Conservation (phyloP, 768 basidiomycete genomes). For the Leccinellum albellum region DNA sequence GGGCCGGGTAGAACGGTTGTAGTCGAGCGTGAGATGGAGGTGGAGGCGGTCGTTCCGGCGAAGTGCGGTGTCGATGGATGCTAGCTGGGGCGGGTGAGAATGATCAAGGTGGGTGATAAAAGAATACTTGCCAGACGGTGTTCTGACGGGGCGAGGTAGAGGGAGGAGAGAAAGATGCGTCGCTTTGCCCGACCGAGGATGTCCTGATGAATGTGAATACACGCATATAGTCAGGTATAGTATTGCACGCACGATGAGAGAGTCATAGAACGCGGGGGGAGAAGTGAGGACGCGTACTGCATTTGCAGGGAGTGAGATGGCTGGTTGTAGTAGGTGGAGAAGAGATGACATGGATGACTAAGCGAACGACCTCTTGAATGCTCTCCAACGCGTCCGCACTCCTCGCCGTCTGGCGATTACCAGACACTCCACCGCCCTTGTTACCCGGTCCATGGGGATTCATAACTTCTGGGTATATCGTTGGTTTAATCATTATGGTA, state of each 20-base stretch:
- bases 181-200: conserved; percentile 74
- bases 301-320: conserved; percentile 41
- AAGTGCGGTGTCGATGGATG: conserved; percentile 60
- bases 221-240: neutral
- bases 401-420: conserved; percentile 26
- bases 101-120: neutral
- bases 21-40: conserved; percentile 73
- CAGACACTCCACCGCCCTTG: neutral
- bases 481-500: conserved; percentile 66
- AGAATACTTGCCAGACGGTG: conserved; percentile 61
- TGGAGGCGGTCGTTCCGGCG: conserved; percentile 55
- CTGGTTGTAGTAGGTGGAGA: conserved; percentile 41
- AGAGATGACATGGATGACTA: conserved; percentile 27
- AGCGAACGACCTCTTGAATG: conserved; percentile 4
- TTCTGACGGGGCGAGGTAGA: conserved; percentile 84
- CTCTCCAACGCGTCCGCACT: conserved; percentile 2
- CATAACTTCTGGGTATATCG: conserved; percentile 68
- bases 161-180: conserved; percentile 84
- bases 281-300: conserved; percentile 52
- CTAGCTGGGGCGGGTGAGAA: conserved; percentile 51
- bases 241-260: conserved; percentile 46
- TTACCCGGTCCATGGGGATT: conserved; percentile 68
- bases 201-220: conserved; percentile 40
- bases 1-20: conserved; percentile 74
- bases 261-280: conserved; percentile 56